Evolutionary conservation across 2,329 filamentous ascomycete genomes (phyloP).

Genomic region (Hyphodiscus sp.): DNA sequence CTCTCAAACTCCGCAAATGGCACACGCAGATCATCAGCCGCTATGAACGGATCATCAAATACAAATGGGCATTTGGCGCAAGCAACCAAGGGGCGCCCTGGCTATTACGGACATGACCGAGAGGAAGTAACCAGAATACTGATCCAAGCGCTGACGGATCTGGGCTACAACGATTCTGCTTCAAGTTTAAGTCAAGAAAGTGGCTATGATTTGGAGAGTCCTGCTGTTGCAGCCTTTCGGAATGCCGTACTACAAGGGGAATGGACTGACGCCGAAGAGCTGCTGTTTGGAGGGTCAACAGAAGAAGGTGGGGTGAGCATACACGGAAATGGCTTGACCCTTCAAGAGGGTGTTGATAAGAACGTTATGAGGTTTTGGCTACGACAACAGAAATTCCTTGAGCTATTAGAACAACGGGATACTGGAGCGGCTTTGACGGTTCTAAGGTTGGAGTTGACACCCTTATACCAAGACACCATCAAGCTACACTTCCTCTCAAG

Average conservation of each 20-base stretch:
- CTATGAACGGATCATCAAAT: slow-evolving; percentile 49
- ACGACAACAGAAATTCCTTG: slow-evolving; percentile 90
- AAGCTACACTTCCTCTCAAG: slow-evolving; percentile 77
- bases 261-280: slow-evolving; percentile 78
- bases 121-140: slow-evolving; percentile 90
- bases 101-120: slow-evolving; percentile 78
- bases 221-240: slow-evolving; percentile 79
- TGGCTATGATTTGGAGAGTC: slow-evolving; percentile 79
- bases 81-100: slow-evolving; percentile 19
- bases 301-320: slow-evolving; percentile 40
- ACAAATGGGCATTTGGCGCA: slow-evolving; percentile 23
- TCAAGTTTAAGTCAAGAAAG: slow-evolving; percentile 71
- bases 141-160: slow-evolving; percentile 82
- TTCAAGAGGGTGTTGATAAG: slow-evolving; percentile 68
- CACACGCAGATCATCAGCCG: slow-evolving; percentile 37
- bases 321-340: slow-evolving; percentile 55
- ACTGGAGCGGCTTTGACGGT: slow-evolving; percentile 69
- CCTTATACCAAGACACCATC: slow-evolving; percentile 70
- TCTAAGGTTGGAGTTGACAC: slow-evolving; percentile 81
- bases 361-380: slow-evolving; percentile 82
- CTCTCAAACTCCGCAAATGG: slow-evolving; percentile 40
- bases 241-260: slow-evolving; percentile 71
- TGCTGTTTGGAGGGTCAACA: slow-evolving; percentile 54
- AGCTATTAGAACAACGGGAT: slow-evolving; percentile 74
- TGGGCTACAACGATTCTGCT: slow-evolving; percentile 79